phyloP scores from a whole-genome alignment of 2,329 filamentous ascomycete species.

The Trichoderma brevicompactum region DNA sequence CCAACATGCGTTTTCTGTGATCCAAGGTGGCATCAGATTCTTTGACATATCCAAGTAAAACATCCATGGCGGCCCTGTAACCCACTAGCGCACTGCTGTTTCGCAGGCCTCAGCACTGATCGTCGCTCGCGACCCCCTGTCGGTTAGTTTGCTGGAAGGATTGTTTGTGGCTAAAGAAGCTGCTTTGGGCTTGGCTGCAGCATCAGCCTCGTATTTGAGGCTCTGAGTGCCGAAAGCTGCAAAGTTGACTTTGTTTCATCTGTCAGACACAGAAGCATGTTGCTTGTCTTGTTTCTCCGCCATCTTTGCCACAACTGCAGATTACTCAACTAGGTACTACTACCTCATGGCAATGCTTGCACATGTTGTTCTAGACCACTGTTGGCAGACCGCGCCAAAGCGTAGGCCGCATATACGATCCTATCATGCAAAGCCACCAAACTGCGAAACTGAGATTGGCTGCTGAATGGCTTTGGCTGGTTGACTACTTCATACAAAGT shows the following conservation, averaged over 20 bases:
- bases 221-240: no score
- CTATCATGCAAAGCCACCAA: background rate
- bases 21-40: background rate
- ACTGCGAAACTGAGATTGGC: background rate
- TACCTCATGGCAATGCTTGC: no score
- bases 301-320: no score
- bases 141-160: background rate
- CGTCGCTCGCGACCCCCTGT: background rate
- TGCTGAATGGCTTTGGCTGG: background rate
- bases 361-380: background rate
- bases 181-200: background rate
- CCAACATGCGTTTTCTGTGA: background rate
- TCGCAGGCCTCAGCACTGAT: slow-evolving; percentile 19
- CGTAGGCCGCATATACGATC: background rate
- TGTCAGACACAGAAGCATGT: no score
- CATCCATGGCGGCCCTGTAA: slow-evolving; percentile 18
- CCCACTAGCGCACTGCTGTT: slow-evolving; percentile 22
- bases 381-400: background rate
- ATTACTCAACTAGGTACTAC: no score
- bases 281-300: no score
- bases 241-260: no score
- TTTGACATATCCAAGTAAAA: background rate
- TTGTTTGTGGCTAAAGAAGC: background rate
- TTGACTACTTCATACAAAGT: background rate
- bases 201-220: background rate